These are phyloP conservation scores for Aspergillus tanneri DNA, from an alignment of 2,329 filamentous ascomycete genomes.

Conservation along the genomic window DNA sequence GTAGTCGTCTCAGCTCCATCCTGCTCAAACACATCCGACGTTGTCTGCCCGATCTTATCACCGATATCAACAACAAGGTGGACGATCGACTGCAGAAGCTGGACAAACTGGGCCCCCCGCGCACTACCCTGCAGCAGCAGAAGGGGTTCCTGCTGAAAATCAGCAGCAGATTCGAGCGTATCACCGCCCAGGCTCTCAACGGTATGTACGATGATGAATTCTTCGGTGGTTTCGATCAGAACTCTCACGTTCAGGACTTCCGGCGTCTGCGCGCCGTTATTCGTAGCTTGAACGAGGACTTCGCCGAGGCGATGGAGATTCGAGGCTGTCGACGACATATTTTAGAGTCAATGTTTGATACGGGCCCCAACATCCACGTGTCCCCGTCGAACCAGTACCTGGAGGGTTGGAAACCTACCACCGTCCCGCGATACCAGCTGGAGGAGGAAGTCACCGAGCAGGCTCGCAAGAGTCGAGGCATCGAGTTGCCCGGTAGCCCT, in stretches of 20 bases:
- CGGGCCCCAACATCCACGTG: not conserved
- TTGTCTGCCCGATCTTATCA: constrained; percentile 39
- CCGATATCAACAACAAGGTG: constrained; percentile 35
- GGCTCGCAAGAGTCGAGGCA: constrained; percentile 27
- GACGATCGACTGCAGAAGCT: constrained; percentile 33
- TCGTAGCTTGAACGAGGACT: constrained; percentile 27
- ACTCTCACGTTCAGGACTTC: constrained; percentile 18
- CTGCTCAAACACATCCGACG: constrained; percentile 30
- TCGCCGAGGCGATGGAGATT: constrained; percentile 25
- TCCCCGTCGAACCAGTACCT: constrained; percentile 15
- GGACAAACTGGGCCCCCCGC: constrained; percentile 25
- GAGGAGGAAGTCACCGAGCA: constrained; percentile 27
- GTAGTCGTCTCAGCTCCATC: constrained; percentile 39
- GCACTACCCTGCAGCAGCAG: constrained; percentile 26
- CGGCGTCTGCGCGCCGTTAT: constrained; percentile 31
- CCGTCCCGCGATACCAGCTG: constrained; percentile 2
- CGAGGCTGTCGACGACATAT: constrained; percentile 19
- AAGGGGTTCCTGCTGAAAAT: constrained; percentile 34
- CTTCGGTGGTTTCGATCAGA: constrained; percentile 30
- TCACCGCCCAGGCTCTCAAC: constrained; percentile 42
- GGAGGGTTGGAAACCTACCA: constrained; percentile 11
- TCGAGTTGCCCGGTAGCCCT: constrained; percentile 37
- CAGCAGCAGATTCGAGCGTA: constrained; percentile 37
- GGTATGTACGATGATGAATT: constrained; percentile 45
- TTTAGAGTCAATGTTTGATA: not conserved